Conservation (phyloP, 768 basidiomycete genomes). For the Boletus reticulatus region DNA sequence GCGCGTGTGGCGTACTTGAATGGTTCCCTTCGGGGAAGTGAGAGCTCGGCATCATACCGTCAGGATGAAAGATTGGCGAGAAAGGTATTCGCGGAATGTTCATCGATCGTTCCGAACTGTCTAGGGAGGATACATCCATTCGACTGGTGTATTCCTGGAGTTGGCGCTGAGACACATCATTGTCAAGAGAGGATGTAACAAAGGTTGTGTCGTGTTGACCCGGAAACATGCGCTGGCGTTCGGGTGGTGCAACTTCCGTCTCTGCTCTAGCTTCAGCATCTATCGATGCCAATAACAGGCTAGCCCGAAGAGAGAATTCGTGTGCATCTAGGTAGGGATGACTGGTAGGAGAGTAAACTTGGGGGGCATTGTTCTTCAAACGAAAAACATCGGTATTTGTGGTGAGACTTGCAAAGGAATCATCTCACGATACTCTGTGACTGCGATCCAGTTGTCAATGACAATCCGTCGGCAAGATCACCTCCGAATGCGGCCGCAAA, state of each 20-base stretch:
- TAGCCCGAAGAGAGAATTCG: conserved; percentile 24
- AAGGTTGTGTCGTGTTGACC: conserved; percentile 11
- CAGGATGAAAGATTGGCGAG: neutral
- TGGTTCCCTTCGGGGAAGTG: neutral
- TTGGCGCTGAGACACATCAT: conserved; percentile 7
- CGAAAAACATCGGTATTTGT: conserved; percentile 13
- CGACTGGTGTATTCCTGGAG: conserved; percentile 16
- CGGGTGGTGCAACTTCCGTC: neutral
- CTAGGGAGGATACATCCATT: neutral
- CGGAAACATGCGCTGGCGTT: neutral
- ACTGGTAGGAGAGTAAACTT: neutral
- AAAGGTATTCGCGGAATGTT: neutral
- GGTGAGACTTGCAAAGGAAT: conserved; percentile 8
- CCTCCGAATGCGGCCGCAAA: conserved; percentile 48
- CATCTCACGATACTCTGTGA: conserved; percentile 31
- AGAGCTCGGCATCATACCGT: neutral
- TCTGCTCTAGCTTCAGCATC: neutral
- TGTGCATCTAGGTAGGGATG: conserved; percentile 8
- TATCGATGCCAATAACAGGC: neutral
- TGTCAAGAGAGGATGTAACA: conserved; percentile 1
- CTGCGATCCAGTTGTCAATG: conserved; percentile 37
- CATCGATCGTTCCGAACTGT: conserved; percentile 1
- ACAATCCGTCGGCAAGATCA: conserved; percentile 45
- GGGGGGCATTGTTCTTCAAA: conserved; percentile 13
- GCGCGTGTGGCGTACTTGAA: neutral